phyloP scores from a whole-genome alignment of 1,284 basidiomycete species.

The Xerocomus nothofagi region DNA sequence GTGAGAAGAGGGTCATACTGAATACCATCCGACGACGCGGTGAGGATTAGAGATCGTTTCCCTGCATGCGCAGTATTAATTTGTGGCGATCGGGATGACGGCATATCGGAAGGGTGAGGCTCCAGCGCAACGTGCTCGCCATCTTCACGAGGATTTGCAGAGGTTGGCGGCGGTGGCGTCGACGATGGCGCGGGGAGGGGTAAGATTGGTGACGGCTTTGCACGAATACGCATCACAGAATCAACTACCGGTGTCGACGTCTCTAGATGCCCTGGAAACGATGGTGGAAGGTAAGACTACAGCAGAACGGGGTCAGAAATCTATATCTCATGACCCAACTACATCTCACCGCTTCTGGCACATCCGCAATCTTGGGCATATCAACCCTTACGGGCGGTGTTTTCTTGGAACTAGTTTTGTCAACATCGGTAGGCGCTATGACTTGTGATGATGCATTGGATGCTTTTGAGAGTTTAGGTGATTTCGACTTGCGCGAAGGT shows the following conservation, averaged over 20 bases:
- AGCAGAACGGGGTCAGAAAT: constrained; percentile 13
- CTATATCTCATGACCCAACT: constrained; percentile 4
- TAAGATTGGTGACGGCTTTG: constrained; percentile 32
- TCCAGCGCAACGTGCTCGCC: constrained; percentile 2
- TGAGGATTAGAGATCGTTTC: constrained; percentile 22
- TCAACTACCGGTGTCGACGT: constrained; percentile 32
- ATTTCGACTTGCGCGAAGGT: constrained; percentile 1
- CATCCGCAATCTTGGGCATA: constrained; percentile 27
- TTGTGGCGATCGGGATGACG: constrained; percentile 17
- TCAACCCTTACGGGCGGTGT: constrained; percentile 4
- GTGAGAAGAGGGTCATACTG: constrained; percentile 5
- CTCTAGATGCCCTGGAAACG: constrained; percentile 30
- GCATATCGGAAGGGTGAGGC: constrained; percentile 7
- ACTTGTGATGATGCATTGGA: background rate
- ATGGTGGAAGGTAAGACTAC: constrained; percentile 34
- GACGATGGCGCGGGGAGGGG: constrained; percentile 21
- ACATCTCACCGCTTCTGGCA: constrained; percentile 32
- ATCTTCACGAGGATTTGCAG: constrained; percentile 17
- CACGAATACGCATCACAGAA: constrained; percentile 14
- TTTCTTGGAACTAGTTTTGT: constrained; percentile 1
- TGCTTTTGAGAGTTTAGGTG: constrained; percentile 3
- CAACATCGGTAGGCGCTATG: background rate
- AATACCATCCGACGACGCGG: constrained; percentile 7
- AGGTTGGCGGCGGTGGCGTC: constrained; percentile 17
- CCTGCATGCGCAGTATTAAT: constrained; percentile 3